Evolutionary conservation across 2,329 filamentous ascomycete genomes (phyloP).

Genomic region (Alternaria metachromatica): DNA sequence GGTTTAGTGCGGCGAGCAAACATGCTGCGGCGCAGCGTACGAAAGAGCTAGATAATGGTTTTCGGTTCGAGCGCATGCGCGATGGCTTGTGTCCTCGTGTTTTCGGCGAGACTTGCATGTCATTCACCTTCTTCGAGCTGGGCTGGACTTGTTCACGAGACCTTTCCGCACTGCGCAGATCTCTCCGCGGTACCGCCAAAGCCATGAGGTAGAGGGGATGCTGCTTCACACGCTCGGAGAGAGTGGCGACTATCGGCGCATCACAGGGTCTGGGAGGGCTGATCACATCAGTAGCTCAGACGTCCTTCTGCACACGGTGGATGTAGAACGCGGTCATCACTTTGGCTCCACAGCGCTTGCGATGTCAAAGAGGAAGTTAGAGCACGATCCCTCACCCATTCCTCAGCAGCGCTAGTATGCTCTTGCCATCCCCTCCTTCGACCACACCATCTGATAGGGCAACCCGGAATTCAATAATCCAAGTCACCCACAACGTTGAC

Average conservation of each 20-base stretch:
- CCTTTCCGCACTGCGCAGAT: not conserved
- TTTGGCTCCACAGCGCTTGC: not conserved
- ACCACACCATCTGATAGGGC: not conserved
- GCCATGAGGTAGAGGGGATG: not conserved
- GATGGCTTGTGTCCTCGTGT: not conserved
- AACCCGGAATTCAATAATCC: no score
- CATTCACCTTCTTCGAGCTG: not conserved
- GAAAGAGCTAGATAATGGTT: not conserved
- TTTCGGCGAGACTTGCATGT: no score
- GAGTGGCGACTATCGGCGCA: not conserved
- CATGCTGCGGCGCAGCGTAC: not conserved
- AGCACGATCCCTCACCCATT: not conserved
- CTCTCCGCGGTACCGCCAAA: not conserved
- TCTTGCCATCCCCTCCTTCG: not conserved
- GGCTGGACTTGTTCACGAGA: not conserved
- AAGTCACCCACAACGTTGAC: not conserved
- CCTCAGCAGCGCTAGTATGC: not conserved
- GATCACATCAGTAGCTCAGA: not conserved
- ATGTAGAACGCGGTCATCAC: not conserved
- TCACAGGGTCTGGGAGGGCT: not conserved
- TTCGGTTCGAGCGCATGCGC: not conserved
- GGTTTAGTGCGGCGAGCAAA: no score
- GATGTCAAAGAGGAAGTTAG: not conserved
- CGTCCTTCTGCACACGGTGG: not conserved
- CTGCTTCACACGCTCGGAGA: not conserved